Evolutionary conservation across 345 rosid species (phyloP).

Genomic region (Aegle marmelos): DNA sequence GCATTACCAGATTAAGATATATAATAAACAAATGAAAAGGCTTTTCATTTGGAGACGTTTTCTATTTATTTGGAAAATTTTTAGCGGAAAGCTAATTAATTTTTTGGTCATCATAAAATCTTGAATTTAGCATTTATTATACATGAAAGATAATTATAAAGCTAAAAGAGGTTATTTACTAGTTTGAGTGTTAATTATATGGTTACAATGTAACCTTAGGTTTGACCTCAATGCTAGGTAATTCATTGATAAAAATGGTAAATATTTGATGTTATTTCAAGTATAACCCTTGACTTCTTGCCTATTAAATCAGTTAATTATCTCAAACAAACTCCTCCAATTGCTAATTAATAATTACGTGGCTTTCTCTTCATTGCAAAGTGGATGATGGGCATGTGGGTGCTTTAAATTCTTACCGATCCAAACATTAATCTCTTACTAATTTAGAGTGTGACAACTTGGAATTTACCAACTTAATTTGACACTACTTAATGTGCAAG

Average conservation of each 20-base stretch:
- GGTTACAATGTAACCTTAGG: not conserved
- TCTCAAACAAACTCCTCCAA: not conserved
- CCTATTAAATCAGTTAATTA: no score
- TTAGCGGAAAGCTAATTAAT: not conserved
- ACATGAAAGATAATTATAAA: not conserved
- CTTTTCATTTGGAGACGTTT: constrained; percentile 3
- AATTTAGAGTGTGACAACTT: constrained; percentile 20
- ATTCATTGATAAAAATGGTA: not conserved
- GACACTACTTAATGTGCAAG: not conserved
- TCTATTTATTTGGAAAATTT: constrained; percentile 1
- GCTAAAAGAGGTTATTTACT: not conserved
- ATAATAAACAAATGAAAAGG: not conserved
- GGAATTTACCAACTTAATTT: constrained; percentile 19
- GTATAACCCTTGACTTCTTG: no score
- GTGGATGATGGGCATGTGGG: constrained; percentile 15
- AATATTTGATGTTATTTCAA: not conserved
- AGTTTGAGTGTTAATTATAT: not conserved
- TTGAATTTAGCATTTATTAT: not conserved
- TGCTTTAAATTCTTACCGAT: constrained; percentile 19
- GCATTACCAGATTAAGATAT: constrained; percentile 10
- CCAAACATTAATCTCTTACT: constrained; percentile 4
- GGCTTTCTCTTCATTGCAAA: constrained; percentile 3
- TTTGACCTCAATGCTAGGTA: not conserved
- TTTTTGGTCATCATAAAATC: not conserved
- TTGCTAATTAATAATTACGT: not conserved